Evolutionary conservation across 768 basidiomycete genomes (phyloP), one percentile per base, ranked within the genome.

Genomic region (Fomitopsis serialis): DNA sequence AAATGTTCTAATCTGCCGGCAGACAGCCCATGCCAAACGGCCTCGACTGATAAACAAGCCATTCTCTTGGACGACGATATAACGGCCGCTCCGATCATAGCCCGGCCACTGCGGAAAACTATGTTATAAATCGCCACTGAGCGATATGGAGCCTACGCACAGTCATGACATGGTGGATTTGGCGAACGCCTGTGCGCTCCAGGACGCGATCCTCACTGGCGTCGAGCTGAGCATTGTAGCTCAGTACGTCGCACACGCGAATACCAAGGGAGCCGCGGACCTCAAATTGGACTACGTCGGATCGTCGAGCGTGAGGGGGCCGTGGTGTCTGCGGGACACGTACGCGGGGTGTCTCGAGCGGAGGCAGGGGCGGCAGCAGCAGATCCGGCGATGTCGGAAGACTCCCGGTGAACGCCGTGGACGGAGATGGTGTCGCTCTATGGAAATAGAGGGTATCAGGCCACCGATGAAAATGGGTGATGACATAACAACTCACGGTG

Each of bases 31-130:
- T n/a, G 56, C 60, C 21, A 59, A 48, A n/a, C 49, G 36, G 2
- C 36, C 53, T 3, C 60, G 55, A 1, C 54, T 63, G 43, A 59
- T 45, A 36, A 45, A 60, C 15, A 34, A 25, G 19, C 25, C 36
- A 6, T 47, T 37, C 11, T 61, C 56, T 22, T 58, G 54, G 9
- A 61, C 53, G 6, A 34, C 40, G 32, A 63, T 54, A 24, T 63
- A 63, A 12, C 22, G 49, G 24, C 60, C 62, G 13, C 23, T n/a
- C 13, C 54, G 19, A 19, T 42, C 19, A 34, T 63, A 63, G 7
- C 62, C 62, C 0, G 62, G 60, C 62, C 62, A 63, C 62, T 63
- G 35, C 11, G 34, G 19, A 19, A 22, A 6, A 17, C n/a, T 6
- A 10, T 40, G 40, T 27, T 8, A 13, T 17, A 2, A 46, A 1